phyloP scores from a whole-genome alignment of 495 filamentous ascomycete species.

The Neurospora sp. region DNA sequence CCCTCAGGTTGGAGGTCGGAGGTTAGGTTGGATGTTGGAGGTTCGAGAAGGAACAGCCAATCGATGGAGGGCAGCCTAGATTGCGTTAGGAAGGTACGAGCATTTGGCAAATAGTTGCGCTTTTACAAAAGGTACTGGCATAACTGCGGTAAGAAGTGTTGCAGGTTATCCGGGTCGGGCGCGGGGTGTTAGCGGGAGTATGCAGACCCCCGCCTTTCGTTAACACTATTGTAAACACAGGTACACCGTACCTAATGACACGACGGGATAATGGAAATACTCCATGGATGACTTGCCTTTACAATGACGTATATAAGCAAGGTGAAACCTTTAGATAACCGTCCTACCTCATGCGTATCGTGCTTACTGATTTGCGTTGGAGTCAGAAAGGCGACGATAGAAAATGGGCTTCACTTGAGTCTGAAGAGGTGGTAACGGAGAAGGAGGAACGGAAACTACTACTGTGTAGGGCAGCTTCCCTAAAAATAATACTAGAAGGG shows the following conservation, averaged over 20 bases:
- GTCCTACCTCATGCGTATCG: background rate
- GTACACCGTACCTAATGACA: background rate
- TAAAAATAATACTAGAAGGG: background rate
- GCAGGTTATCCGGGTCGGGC: background rate
- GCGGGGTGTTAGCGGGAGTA: background rate
- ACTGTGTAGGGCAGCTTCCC: background rate
- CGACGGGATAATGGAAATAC: background rate
- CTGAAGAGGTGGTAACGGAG: background rate
- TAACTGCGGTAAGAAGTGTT: background rate
- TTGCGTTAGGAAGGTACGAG: background rate
- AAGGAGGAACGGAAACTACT: background rate
- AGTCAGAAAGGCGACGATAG: background rate
- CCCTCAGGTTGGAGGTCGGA: conserved; percentile 14
- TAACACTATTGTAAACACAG: background rate
- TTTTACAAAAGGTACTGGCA: background rate
- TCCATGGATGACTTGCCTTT: background rate
- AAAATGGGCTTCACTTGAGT: background rate
- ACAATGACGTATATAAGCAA: background rate
- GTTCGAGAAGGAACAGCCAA: background rate
- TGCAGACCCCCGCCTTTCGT: background rate
- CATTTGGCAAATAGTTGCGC: background rate
- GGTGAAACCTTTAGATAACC: background rate
- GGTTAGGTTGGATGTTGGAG: background rate
- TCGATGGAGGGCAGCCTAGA: background rate
- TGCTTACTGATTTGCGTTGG: background rate